Evolutionary conservation across 306 rosid species (phyloP).

Genomic region (Lablab purpureus): DNA sequence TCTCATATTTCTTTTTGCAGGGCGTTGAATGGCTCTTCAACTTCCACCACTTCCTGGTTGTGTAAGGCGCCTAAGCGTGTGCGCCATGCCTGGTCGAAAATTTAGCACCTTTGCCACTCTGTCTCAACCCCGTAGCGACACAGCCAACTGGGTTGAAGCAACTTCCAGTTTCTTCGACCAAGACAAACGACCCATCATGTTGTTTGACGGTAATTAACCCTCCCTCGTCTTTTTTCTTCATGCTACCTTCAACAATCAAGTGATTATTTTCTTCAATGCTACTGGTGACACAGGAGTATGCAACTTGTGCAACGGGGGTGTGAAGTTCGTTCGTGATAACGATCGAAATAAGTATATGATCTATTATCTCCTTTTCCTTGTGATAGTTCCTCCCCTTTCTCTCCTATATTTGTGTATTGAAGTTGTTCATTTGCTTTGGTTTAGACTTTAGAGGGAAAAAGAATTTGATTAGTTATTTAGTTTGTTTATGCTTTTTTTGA

Average conservation of each 20-base stretch:
- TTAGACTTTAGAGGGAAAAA: no score
- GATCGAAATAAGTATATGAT: constrained; percentile 68
- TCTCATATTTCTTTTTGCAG: no score
- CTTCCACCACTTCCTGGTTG: constrained; percentile 49
- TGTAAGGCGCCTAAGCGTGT: constrained; percentile 39
- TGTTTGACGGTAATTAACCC: constrained; percentile 72
- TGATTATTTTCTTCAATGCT: neutral
- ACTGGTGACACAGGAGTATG: constrained; percentile 70
- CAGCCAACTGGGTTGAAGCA: constrained; percentile 67
- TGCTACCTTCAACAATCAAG: neutral
- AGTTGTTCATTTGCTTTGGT: neutral
- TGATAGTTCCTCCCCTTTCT: neutral
- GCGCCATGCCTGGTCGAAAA: constrained; percentile 47
- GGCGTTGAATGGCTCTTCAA: constrained; percentile 64
- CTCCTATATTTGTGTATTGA: neutral
- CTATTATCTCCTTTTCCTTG: constrained; percentile 33
- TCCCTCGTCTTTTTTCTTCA: neutral
- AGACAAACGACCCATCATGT: constrained; percentile 91
- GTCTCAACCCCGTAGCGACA: constrained; percentile 54
- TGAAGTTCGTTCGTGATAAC: constrained; percentile 80
- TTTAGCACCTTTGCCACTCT: constrained; percentile 55
- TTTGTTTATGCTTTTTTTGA: constrained; percentile 13
- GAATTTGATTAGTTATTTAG: neutral
- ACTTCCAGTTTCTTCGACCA: constrained; percentile 77
- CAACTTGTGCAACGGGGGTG: constrained; percentile 97